Conservation (phyloP, 495 filamentous ascomycete genomes). For the Rhypophila decipiens region DNA sequence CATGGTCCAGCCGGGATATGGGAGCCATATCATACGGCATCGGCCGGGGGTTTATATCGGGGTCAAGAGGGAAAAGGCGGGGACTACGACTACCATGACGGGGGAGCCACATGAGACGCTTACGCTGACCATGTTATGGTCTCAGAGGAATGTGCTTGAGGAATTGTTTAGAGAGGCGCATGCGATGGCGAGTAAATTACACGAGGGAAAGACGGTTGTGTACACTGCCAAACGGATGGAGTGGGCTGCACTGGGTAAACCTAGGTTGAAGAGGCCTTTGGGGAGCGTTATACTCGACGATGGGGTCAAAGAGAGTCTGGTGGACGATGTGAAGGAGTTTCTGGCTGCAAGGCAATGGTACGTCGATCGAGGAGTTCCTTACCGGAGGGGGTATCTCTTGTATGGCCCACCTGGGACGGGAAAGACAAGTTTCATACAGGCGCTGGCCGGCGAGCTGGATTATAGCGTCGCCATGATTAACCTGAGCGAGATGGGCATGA, state of each 20-base stretch:
- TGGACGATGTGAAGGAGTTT: conserved; percentile 81
- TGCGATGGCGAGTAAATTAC: conserved; percentile 61
- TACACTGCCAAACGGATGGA: conserved; percentile 74
- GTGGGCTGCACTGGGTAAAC: conserved; percentile 83
- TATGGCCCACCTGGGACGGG: conserved; percentile 93
- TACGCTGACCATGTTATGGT: conserved; percentile 84
- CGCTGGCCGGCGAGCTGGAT: conserved; percentile 83
- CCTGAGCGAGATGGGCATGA: conserved; percentile 85
- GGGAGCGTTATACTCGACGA: conserved; percentile 81
- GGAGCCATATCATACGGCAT: conserved; percentile 79
- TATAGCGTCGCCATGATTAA: conserved; percentile 94
- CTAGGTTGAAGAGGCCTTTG: conserved; percentile 78
- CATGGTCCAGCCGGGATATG: conserved; percentile 82
- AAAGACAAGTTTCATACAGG: conserved; percentile 95
- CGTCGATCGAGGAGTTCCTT: conserved; percentile 88
- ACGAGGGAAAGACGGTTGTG: conserved; percentile 91
- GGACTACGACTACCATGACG: conserved; percentile 59
- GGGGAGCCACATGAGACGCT: conserved; percentile 92
- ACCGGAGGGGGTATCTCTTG: conserved; percentile 85
- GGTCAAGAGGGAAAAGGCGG: conserved; percentile 77
- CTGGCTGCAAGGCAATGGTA: conserved; percentile 78
- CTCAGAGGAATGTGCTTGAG: conserved; percentile 77
- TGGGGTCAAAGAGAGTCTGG: conserved; percentile 79
- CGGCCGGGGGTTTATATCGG: conserved; percentile 72
- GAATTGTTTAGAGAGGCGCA: conserved; percentile 83